Evolutionary conservation across 1,284 basidiomycete genomes (phyloP), one percentile per base, ranked within the genome.

Genomic region (Leccinum angustisporum): DNA sequence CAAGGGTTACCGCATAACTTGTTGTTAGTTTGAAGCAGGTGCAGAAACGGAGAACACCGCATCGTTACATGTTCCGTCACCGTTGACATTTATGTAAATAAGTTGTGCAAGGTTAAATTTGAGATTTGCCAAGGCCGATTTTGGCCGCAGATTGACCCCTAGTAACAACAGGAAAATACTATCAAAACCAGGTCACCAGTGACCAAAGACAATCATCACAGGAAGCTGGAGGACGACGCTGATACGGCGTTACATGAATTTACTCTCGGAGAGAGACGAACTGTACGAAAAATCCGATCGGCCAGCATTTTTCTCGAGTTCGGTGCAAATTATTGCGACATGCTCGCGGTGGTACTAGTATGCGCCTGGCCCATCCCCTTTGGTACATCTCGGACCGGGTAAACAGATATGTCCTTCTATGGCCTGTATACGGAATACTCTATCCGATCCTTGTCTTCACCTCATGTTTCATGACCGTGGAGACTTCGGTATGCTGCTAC

Each of bases 31-130:
- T 48, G 40, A 21, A 21, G 21, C 50, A 54, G 54, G 31, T 38
- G 46, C 54, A 52, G 34, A 55, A 50, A 27, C n/a, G 50, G 53
- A 51, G 52, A 48, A 64, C 54, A 52, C 50, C 34, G 43, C 54
- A 54, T 25, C 51, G 50, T 30, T 54, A 56, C 56, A 46, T 18
- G 14, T 31, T 33, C 4, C 25, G 36, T 27, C 57, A 46, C 43
- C 25, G 18, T 30, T 56, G 57, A 52, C 56, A 51, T 21, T 21
- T 21, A 21, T 21, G 21, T 21, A 21, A 21, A 21, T 21, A 21
- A 21, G 25, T 14, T 10, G 27, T 27, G 33, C 70, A 71, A 71
- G 31, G 68, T 69, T 71, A 72, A 59, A 67, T 71, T 69, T 72
- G 65, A 51, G 65, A 51, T 25, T 51, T 11, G 8, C 21, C 21